Evolutionary conservation across 2,329 filamentous ascomycete genomes (phyloP).

Genomic region (Amylocarpus encephaloides): DNA sequence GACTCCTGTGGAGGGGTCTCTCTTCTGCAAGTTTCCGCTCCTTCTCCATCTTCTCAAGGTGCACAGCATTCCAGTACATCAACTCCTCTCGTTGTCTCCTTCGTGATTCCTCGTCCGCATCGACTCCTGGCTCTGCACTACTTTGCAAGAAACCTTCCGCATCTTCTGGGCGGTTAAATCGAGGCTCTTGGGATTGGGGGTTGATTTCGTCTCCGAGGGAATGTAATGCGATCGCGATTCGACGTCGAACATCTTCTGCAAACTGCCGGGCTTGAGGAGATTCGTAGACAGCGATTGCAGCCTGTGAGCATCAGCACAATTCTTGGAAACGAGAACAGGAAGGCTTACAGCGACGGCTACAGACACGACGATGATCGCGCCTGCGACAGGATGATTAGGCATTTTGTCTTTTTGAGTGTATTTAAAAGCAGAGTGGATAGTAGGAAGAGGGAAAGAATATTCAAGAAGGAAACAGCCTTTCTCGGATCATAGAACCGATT

Average conservation of each 20-base stretch:
- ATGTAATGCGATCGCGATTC: slow-evolving; percentile 54
- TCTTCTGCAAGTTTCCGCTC: slow-evolving; percentile 23
- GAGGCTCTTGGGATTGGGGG: slow-evolving; percentile 36
- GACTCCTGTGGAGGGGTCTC: slow-evolving; percentile 27
- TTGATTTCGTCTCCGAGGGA: slow-evolving; percentile 52
- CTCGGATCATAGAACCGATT: neutral
- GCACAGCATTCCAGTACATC: slow-evolving; percentile 58
- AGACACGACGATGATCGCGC: slow-evolving; percentile 29
- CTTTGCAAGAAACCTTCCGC: slow-evolving; percentile 57
- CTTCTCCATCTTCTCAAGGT: slow-evolving; percentile 42
- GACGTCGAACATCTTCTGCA: slow-evolving; percentile 54
- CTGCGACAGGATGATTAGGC: slow-evolving; percentile 32
- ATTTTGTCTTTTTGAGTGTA: slow-evolving; percentile 18
- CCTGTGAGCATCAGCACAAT: slow-evolving; percentile 18
- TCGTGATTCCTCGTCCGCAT: slow-evolving; percentile 56
- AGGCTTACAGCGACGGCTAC: slow-evolving; percentile 29
- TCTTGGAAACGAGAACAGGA: neutral
- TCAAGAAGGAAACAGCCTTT: neutral
- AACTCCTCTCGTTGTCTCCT: slow-evolving; percentile 58
- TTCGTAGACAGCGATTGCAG: slow-evolving; percentile 47
- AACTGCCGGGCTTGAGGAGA: slow-evolving; percentile 57
- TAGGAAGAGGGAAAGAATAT: neutral
- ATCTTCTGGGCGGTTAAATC: slow-evolving; percentile 61
- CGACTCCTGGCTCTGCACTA: slow-evolving; percentile 43
- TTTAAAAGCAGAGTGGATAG: neutral